Evolutionary conservation across 345 rosid genomes (phyloP), one percentile per base, ranked within the genome.

Genomic region (Euphorbia lathyris): DNA sequence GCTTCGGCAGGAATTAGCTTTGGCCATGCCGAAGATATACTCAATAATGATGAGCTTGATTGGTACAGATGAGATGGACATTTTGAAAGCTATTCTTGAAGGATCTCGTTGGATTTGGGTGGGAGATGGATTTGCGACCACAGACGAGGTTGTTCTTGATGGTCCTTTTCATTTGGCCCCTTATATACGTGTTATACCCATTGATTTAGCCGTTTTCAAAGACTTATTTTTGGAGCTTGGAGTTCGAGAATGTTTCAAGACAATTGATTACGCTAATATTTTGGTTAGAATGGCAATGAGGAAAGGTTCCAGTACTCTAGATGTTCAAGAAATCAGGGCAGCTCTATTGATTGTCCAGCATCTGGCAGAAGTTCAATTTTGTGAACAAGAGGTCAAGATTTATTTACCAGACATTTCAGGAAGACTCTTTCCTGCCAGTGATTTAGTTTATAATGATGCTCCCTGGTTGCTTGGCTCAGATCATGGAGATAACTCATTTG

Each of bases 81-180:
- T 93, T 72, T 88, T 90, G 73, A 89, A 93, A 82, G 97, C 97
- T 79, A 86, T 93, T 78, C 92, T 93, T 78, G 98, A 93, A 87
- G 98, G 96, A 51, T 85, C 97, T 80, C 92, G 97, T 73, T 93
- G 98, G 98, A 87, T 93, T 70, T 93, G 98, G 98, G 97, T 93
- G 56, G 98, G 98, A 69, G 98, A 90, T 85, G 98, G 98, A 72
- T 93, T 93, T 89, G 91, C 98, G 71, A 93, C 85, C 8, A 71
- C 82, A 36, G 87, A 86, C 72, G 98, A 93, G 88, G 97, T 93
- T 76, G 98, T 90, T 71, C 93, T 93, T 48, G 88, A 93, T 78
- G 97, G 98, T 56, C 97, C 90, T 75, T 87, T 93, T 82, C 97
- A 90, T 76, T 83, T 93, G 87, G 90, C 89, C 80, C 97, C 97